Evolutionary conservation across 2,329 filamentous ascomycete species (phyloP).

Genomic region (Hymenoscyphus infarciens): DNA sequence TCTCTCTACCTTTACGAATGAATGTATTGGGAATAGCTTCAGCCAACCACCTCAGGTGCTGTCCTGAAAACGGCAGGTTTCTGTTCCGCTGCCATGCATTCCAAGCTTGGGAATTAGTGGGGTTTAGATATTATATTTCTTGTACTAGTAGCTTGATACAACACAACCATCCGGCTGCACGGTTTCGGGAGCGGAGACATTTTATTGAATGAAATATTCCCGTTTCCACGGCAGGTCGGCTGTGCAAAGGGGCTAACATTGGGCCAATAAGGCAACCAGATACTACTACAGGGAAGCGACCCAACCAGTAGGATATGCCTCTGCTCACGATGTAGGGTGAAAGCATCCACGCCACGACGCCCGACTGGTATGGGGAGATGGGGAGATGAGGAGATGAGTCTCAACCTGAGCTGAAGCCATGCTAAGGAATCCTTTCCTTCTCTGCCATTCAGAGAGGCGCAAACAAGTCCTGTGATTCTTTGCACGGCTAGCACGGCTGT

Average conservation of each 20-base stretch:
- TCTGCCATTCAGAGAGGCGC: not conserved
- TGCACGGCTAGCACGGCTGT: not conserved
- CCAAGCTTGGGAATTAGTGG: not conserved
- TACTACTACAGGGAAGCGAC: not conserved
- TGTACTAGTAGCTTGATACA: not conserved
- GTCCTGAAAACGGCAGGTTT: not conserved
- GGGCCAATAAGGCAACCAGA: not conserved
- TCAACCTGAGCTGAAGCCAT: not conserved
- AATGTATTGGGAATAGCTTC: not conserved
- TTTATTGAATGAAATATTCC: not conserved
- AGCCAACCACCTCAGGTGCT: not conserved
- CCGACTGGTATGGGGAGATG: not conserved
- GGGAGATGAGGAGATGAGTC: no score
- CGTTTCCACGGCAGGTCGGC: not conserved
- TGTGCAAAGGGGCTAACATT: not conserved
- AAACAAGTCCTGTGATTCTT: constrained; percentile 1
- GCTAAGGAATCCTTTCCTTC: not conserved
- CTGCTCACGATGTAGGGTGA: not conserved
- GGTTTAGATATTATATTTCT: not conserved
- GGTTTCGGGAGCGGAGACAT: not conserved
- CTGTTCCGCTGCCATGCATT: not conserved
- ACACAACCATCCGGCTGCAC: not conserved
- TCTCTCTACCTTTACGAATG: not conserved
- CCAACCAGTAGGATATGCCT: not conserved
- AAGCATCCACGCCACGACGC: not conserved